These are phyloP conservation scores for Clonostachys rhizophaga DNA, from an alignment of 2,329 filamentous ascomycete species.

Conservation along the genomic window DNA sequence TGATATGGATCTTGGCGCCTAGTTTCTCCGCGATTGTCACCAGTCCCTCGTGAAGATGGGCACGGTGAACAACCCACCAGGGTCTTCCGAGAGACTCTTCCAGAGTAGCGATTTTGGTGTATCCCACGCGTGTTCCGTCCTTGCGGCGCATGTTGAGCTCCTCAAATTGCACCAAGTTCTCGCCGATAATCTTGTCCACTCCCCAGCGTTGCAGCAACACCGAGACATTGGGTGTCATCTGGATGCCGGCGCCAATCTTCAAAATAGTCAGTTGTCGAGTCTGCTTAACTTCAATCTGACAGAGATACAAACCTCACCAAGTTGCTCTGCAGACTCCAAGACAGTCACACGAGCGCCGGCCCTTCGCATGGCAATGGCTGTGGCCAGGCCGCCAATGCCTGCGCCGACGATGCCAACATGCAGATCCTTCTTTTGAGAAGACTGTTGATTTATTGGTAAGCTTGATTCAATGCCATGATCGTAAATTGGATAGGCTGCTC, in stretches of 20 bases:
- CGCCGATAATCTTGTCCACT: conserved; percentile 1
- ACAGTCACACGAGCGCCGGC: neutral
- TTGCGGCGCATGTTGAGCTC: neutral
- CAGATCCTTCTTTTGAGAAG: neutral
- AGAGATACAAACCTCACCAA: neutral
- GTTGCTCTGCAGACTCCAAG: neutral
- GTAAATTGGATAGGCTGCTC: too few species aligned
- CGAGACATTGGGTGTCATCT: conserved; percentile 20
- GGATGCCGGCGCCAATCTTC: conserved; percentile 19
- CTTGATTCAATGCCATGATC: too few species aligned
- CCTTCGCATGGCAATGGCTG: conserved; percentile 7
- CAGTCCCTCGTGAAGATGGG: neutral
- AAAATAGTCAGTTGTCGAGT: neutral
- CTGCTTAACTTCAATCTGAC: neutral
- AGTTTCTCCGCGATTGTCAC: conserved; percentile 2
- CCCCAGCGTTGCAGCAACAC: conserved; percentile 16
- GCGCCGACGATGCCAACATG: conserved; percentile 1
- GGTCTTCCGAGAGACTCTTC: neutral
- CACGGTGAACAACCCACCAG: neutral
- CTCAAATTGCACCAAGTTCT: neutral
- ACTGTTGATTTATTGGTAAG: too few species aligned
- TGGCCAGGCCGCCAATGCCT: conserved; percentile 1
- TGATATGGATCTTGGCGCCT: conserved; percentile 3
- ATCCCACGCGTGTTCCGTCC: neutral
- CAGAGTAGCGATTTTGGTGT: neutral